Base-by-base conservation (phyloP, 768 basidiomycete genomes). In the Tephrocybe sp. region DNA sequence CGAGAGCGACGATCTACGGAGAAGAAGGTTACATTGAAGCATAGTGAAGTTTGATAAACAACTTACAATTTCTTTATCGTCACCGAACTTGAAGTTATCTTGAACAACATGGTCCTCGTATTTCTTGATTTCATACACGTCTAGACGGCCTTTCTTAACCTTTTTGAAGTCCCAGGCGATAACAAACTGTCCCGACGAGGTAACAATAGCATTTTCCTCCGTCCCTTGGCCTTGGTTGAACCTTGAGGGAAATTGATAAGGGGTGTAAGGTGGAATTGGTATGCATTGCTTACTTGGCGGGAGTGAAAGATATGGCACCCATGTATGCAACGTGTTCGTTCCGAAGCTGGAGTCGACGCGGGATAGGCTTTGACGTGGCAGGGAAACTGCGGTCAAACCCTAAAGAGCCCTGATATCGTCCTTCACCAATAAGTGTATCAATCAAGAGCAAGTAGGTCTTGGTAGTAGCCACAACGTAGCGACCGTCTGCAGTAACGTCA, bases 161-260 rank as follows among this genome's bases (percentile, higher is more conserved):
- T 95, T 93, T 39, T 78, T 81, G 66, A 99, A 96, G 80, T 98
- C 95, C 95, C 95, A 99, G 5, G 93, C 94, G 62, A 98, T 80
- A 51, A 98, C 89, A 59, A 83, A 98, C 64, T 85, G 82, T 16
- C 96, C 96, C 0, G 87, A 94, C 12, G 93, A 92, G 0, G 96
- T 98, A 41, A 98, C 87, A 51, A 98, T 98, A 3, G 93, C 91
- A 62, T 91, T 94, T 73, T 98, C 97, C 54, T 86, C 84, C 57
- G 90, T 83, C 14, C 85, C 88, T 62, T 89, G 82, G 20, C 89
- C 92, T 57, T 86, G 85, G 65, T 99, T 98, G 70, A 99, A 99
- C 60, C 95, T 97, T 62, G 17, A 32, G 44, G 1, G 31, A 34
- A 5, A 13, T 48, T 16, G 45, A 11, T 12, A 16, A 26, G 17